phyloP scores from a whole-genome alignment of 176 grass and related monocot species.

The Ensete ventricosum region DNA sequence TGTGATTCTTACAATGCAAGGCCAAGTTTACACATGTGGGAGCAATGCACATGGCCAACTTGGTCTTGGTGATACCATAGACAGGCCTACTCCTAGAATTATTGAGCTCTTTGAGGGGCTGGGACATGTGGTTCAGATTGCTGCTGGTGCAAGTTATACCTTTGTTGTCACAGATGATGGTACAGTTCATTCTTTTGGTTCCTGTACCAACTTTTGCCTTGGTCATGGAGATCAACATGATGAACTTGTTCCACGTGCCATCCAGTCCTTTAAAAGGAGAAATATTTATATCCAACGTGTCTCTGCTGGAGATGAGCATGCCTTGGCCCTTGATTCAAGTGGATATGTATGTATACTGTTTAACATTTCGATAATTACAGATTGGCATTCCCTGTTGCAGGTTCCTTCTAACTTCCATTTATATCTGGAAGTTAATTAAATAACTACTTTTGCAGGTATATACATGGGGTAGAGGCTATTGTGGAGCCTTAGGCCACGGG shows the following conservation, averaged over 20 bases:
- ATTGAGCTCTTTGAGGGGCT: constrained; percentile 50
- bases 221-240: constrained; percentile 90
- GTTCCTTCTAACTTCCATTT: constrained; percentile 1
- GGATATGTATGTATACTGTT: constrained; percentile 52
- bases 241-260: constrained; percentile 74
- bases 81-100: constrained; percentile 58
- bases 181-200: constrained; percentile 80
- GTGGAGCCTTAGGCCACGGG: constrained; percentile 94
- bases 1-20: constrained; percentile 62
- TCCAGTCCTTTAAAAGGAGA: constrained; percentile 69
- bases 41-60: constrained; percentile 96
- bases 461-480: constrained; percentile 98
- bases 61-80: constrained; percentile 80
- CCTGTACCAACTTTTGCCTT: constrained; percentile 89
- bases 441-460: constrained; percentile 61
- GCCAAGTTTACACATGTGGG: constrained; percentile 76
- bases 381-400: background rate
- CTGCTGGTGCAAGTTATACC: constrained; percentile 86
- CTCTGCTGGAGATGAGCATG: constrained; percentile 97
- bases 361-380: too few species aligned
- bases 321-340: constrained; percentile 79
- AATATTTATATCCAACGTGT: constrained; percentile 88
- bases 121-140: constrained; percentile 66
- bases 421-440: background rate
- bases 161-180: constrained; percentile 91